Evolutionary conservation across 2,329 filamentous ascomycete genomes (phyloP), one percentile per base, ranked within the genome.

Genomic region (Remersonia thermophila): DNA sequence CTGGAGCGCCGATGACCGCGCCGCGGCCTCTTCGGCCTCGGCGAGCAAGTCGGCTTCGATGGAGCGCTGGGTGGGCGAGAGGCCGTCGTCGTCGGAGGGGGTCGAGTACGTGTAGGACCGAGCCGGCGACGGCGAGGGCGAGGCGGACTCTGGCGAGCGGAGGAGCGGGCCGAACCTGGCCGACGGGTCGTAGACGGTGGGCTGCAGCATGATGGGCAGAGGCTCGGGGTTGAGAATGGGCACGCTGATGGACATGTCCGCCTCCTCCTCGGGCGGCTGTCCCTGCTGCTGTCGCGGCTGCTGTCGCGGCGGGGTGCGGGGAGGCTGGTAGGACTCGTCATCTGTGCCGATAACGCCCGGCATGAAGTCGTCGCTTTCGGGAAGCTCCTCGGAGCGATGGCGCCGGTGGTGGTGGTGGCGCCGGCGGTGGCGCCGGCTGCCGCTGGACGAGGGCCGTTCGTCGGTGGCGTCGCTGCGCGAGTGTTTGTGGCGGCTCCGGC

Each of bases 61-160:
- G 48, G 73, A 67, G 44, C 72, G 69, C 52, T 76, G 73, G 20
- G 76, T 67, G 2, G 70, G 61, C 11, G 69, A 67, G 41, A 77
- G 68, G 33, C 66, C 64, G 38, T 62, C 61, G 42, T 67, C 35
- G 8, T 33, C 27, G 5, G 25, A 11, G 12, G 27, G 10, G 12
- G 14, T 3, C 27, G 14, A 6, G 7, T 7, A 15, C 12, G 7
- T 11, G 27, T 14, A 15, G 7, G 12, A 15, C 12, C 27, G 27
- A 11, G 12, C 7, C 27, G 12, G 12, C 7, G 12, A n/a, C 7
- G 27, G n/a, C 20, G 20, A 23, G 5, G 20, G 20, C 9, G 20
- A 23, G 7, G 36, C 27, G 1, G 37, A 25, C 10, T 42, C 44
- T 27, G 36, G 31, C 14, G 20, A 37, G 13, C 23, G 13, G 28